Conservation (phyloP, 257 asterid genomes). For the Plantago major region DNA sequence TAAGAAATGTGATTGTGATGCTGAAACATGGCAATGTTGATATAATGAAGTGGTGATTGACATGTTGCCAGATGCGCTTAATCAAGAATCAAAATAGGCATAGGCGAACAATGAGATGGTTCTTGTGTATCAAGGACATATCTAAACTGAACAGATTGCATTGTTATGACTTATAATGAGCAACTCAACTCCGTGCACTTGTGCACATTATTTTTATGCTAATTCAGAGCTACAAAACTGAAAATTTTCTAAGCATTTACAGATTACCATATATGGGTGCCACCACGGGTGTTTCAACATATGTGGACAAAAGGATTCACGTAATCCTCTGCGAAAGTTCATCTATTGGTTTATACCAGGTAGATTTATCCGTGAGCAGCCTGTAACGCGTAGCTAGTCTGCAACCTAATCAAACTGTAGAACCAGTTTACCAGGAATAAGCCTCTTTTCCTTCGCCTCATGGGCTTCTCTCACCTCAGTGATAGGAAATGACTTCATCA, state of each 20-base stretch:
- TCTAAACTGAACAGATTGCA: too few relatives aligned
- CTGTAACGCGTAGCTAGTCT: neutral
- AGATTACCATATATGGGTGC: conserved; percentile 4
- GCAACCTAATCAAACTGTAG: conserved; percentile 50
- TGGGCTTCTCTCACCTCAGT: conserved; percentile 78
- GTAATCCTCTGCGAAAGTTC: conserved; percentile 13
- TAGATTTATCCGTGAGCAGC: neutral
- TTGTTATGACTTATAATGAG: too few relatives aligned
- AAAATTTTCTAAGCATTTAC: conserved; percentile 21
- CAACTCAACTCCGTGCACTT: too few relatives aligned
- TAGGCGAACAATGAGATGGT: too few relatives aligned
- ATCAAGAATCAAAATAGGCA: too few relatives aligned
- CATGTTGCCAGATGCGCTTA: too few relatives aligned
- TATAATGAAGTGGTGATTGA: too few relatives aligned
- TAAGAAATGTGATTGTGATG: too few relatives aligned
- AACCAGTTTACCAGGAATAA: conserved; percentile 76
- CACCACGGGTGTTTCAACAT: conserved; percentile 1
- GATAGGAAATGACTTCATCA: conserved; percentile 71
- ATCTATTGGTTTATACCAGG: conserved; percentile 5
- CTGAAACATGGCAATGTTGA: too few relatives aligned
- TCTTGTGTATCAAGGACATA: too few relatives aligned
- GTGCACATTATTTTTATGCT: neutral
- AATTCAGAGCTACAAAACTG: conserved; percentile 18
- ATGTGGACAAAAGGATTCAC: conserved; percentile 3
- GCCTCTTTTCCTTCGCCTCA: conserved; percentile 66